A percentile compares a stretch with the other conserved stretches of the same genome.
Evolutionary conservation across 2,329 filamentous ascomycete genomes (phyloP).

Genomic region (Acarospora socialis): DNA sequence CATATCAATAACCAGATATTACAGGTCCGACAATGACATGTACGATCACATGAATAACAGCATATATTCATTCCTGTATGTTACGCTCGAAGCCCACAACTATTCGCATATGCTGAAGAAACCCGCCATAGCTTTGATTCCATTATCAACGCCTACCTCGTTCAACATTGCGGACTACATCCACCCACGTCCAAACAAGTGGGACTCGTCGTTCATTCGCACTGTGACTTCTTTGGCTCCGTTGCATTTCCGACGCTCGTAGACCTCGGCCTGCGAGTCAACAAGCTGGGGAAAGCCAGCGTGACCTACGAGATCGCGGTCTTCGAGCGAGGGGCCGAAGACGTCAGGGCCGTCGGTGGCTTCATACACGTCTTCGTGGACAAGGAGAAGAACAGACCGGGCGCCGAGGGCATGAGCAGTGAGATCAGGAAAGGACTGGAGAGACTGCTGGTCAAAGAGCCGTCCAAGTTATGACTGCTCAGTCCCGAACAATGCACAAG

Average conservation of each 20-base stretch:
- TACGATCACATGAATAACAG: slow-evolving; percentile 89
- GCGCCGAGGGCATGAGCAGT: slow-evolving; percentile 44
- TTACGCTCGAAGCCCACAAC: slow-evolving; percentile 5
- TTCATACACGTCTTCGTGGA: slow-evolving; percentile 87
- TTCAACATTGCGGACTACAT: slow-evolving; percentile 58
- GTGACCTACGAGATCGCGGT: slow-evolving; percentile 83
- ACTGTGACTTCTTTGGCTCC: slow-evolving; percentile 72
- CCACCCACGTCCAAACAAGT: slow-evolving; percentile 59
- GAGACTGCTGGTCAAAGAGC: slow-evolving; percentile 2
- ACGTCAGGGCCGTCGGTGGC: slow-evolving; percentile 70
- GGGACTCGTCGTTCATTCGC: slow-evolving; percentile 70
- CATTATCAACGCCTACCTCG: slow-evolving; percentile 77
- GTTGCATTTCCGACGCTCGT: slow-evolving; percentile 70
- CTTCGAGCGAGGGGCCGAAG: slow-evolving; percentile 59
- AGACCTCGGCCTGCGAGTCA: slow-evolving; percentile 68
- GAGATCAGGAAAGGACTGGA: slow-evolving; percentile 7
- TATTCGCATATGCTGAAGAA: slow-evolving; percentile 2
- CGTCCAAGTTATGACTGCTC: slow-evolving; percentile 8
- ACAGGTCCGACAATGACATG: slow-evolving; percentile 86
- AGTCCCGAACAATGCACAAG: too few species aligned
- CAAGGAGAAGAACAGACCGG: slow-evolving; percentile 54
- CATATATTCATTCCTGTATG: slow-evolving; percentile 64
- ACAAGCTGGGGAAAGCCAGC: slow-evolving; percentile 71
- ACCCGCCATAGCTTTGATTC: slow-evolving; percentile 57
- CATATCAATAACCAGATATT: background rate